Evolutionary conservation across 192 early-diverging fungal genomes (phyloP), one percentile per base, ranked within the genome.

Genomic region (Umbelopsis isabellina): DNA sequence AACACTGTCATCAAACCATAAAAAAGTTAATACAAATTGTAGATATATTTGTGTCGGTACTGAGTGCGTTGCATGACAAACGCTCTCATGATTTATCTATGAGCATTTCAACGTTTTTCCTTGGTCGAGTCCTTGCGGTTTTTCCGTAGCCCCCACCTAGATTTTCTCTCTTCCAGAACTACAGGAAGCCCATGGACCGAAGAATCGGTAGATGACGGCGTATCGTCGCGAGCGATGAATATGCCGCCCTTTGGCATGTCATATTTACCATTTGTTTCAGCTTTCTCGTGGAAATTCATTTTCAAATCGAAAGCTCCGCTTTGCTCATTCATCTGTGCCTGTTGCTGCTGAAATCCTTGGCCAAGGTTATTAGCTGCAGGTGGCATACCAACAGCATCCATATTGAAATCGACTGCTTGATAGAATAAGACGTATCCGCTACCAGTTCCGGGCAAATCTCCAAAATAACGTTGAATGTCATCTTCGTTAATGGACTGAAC

Each of bases 371-470:
- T 49, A 10, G 16, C 15, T 0, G 48, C 48, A 21, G 20, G 25
- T 16, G 55, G 55, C 55, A 75, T 55, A 27, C 69, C 37, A 13
- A 73, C 64, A 30, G 49, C 25, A 47, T 78, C 76, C 67, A 77
- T 70, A 51, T 49, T 72, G 0, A 78, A 37, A 58, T 78, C 65
- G 0, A 73, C 67, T 15, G 88, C 85, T 72, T 94, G 91, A 70
- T 94, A 94, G 66, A 94, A 93, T 48, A 94, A 70, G 15, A 94
- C 86, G 67, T 94, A 94, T 1, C 93, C 93, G 15, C 89, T 92
- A 22, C 91, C 92, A 74, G 82, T 84, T 64, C 84, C 87, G 3
- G 91, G 83, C 47, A 83, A 80, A 75, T 94, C 91, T 53, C 91
- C 92, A 85, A 93, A 94, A 64, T 92, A 94, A 68, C 90, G 90